A percentile compares a stretch with the other conserved stretches of the same genome.
These are phyloP conservation scores for Ophiostoma angusticollis DNA, from an alignment of 2,329 filamentous ascomycete genomes.

Conservation along the genomic window DNA sequence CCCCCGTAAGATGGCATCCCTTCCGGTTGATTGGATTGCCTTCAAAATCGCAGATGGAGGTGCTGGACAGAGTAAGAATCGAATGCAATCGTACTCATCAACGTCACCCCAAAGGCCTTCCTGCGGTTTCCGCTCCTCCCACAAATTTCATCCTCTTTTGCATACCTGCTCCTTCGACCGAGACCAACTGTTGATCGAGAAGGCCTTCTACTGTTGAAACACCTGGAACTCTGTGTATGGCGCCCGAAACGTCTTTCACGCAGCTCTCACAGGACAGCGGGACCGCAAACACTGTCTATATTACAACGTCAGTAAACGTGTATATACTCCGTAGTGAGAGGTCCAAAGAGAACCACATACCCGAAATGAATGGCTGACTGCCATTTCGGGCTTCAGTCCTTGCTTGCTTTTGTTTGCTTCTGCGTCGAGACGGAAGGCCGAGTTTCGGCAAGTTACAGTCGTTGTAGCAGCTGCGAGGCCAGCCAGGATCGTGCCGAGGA, in stretches of 20 bases:
- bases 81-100: conserved; percentile 3
- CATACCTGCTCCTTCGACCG: conserved; percentile 67
- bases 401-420: not conserved
- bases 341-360: conserved; percentile 19
- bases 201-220: conserved; percentile 74
- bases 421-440: not conserved
- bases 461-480: conserved; percentile 3
- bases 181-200: conserved; percentile 69
- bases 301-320: no score
- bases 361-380: conserved; percentile 33
- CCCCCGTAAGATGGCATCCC: conserved; percentile 87
- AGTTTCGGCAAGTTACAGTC: not conserved
- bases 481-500: conserved; percentile 1
- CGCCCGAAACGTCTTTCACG: conserved; percentile 71
- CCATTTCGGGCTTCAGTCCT: conserved; percentile 23
- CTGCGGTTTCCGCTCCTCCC: not conserved
- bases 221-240: conserved; percentile 63
- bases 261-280: conserved; percentile 85
- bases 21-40: conserved; percentile 78
- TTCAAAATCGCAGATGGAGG: conserved; percentile 80
- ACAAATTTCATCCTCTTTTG: not conserved
- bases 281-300: conserved; percentile 83
- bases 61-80: conserved; percentile 30
- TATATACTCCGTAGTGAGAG: conserved; percentile 1
- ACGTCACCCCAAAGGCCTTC: no score